Conservation (phyloP, 1,139 yeast species). For the Ashbya aceris region DNA sequence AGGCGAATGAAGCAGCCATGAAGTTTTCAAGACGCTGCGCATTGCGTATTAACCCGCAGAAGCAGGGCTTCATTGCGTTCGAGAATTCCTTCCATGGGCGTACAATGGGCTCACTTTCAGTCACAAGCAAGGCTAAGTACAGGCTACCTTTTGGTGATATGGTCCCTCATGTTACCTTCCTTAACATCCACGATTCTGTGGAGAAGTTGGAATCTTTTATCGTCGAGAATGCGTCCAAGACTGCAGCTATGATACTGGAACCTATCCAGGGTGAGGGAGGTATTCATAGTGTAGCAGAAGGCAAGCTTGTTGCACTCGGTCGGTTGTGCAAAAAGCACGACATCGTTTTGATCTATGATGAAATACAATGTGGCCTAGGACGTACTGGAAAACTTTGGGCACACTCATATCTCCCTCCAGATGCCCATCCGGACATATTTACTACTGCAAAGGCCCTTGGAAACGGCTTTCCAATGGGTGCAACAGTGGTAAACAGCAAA, state of each 20-base stretch:
- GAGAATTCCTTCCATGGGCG: slow-evolving; percentile 90
- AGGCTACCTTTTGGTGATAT: slow-evolving; percentile 85
- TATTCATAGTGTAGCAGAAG: slow-evolving; percentile 54
- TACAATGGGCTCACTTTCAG: slow-evolving; percentile 85
- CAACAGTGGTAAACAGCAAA: slow-evolving; percentile 74
- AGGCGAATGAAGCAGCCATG: slow-evolving; percentile 95
- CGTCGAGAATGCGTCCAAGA: slow-evolving; percentile 50
- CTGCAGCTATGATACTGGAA: slow-evolving; percentile 90
- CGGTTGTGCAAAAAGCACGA: slow-evolving; percentile 60
- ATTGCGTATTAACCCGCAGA: slow-evolving; percentile 42
- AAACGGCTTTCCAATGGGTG: slow-evolving; percentile 96
- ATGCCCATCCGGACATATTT: slow-evolving; percentile 86
- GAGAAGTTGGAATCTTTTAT: slow-evolving; percentile 27
- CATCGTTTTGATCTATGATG: slow-evolving; percentile 80
- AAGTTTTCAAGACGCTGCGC: slow-evolving; percentile 91
- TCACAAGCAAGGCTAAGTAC: slow-evolving; percentile 86
- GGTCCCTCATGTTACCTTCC: slow-evolving; percentile 64
- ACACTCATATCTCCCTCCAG: slow-evolving; percentile 59
- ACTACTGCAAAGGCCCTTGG: slow-evolving; percentile 96
- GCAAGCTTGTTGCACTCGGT: slow-evolving; percentile 58
- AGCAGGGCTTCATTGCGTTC: slow-evolving; percentile 75
- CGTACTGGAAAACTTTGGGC: slow-evolving; percentile 94
- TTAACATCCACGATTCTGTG: slow-evolving; percentile 24
- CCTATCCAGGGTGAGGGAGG: slow-evolving; percentile 99
- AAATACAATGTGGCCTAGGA: slow-evolving; percentile 94